Evolutionary conservation across 257 asterid genomes (phyloP), one percentile per base, ranked within the genome.

Genomic region (Echium plantagineum): DNA sequence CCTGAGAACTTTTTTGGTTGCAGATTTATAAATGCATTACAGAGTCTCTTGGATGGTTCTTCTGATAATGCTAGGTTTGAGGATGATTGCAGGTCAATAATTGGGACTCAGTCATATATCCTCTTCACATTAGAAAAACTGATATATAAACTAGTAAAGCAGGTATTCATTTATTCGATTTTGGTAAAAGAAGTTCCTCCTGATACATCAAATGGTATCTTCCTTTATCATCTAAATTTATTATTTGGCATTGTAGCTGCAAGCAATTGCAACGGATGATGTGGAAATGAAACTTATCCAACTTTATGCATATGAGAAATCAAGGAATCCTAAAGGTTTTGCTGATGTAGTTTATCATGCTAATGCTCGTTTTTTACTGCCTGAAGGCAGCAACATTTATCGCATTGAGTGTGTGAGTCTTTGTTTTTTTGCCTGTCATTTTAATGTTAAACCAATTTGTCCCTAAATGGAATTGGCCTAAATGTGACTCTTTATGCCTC

Each of bases 331-430:
- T 19, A 74, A 67, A 62, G 70, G 66, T 38, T 85, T 80, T 67
- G 62, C 76, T 58, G 94, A 93, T 71, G 78, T 77, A 58, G 82
- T 78, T 65, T 93, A 86, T 79, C 77, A 65, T 69, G 90, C 73
- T 67, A 93, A 93, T 68, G 84, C 85, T 53, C 85, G 84, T 57
- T 73, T 79, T 68, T 74, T 93, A 59, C 78, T 93, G 15, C 12
- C 49, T 35, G 82, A 71, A 54, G 94, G 87, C 9, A 96, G 86
- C 69, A 86, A 77, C 77, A 74, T 89, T 61, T 93, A 84, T 65
- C 83, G 96, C 31, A 71, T 93, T 57, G 93, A 90, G 74, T 81
- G 83, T 64, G 99, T 93, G 77, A 24, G 97, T 73, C 58, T 63
- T 35, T 63, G 68, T 66, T 63, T 17, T 57, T 30, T 63, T 38